Conservation (phyloP, 164 flowering plant species). For the Vitis labrusca region DNA sequence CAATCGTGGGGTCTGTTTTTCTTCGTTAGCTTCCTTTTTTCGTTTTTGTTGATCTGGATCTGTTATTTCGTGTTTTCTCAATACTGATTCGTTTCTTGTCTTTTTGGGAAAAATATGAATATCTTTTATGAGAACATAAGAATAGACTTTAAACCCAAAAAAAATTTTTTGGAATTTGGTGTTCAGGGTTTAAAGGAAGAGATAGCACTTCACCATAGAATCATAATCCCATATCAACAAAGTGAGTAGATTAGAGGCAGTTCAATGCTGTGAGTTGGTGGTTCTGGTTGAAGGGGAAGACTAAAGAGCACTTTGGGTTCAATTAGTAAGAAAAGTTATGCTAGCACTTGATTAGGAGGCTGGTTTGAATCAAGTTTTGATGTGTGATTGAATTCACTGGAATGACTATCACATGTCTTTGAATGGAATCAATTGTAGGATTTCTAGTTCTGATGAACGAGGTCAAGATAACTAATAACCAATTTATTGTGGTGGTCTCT, state of each 20-base stretch:
- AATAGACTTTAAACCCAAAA: too few relatives aligned
- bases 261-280: background rate
- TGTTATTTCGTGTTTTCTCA: background rate
- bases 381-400: background rate
- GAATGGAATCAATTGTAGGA: background rate
- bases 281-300: background rate
- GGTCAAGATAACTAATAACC: background rate
- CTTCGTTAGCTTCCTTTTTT: background rate
- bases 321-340: background rate
- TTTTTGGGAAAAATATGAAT: background rate
- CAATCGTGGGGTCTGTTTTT: slow-evolving; percentile 64
- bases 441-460: too few relatives aligned
- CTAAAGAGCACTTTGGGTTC: background rate
- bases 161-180: too few relatives aligned
- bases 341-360: background rate
- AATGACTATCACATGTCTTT: background rate
- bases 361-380: background rate
- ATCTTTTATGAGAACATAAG: too few relatives aligned
- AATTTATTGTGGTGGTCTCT: background rate
- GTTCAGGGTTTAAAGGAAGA: too few relatives aligned
- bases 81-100: background rate
- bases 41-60: background rate
- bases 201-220: too few relatives aligned
- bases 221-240: too few relatives aligned
- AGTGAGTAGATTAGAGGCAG: too few relatives aligned